phyloP scores from a whole-genome alignment of 345 rosid species.

The Combretum micranthum region DNA sequence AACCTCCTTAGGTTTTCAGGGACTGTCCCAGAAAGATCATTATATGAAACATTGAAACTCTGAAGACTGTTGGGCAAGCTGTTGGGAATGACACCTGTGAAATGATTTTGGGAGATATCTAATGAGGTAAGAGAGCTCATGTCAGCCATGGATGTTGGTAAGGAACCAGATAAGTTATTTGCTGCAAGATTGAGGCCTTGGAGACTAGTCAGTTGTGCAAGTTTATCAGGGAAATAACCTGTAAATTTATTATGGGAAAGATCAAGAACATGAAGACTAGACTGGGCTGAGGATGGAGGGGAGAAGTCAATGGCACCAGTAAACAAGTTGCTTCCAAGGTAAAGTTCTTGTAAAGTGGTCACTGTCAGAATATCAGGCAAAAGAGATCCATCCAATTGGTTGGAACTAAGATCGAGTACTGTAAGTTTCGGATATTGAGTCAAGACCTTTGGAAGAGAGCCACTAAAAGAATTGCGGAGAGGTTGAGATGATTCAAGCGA shows the following conservation, averaged over 20 bases:
- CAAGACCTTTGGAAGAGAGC: constrained; percentile 58
- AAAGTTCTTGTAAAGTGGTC: constrained; percentile 68
- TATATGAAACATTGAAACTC: constrained; percentile 71
- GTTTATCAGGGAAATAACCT: constrained; percentile 64
- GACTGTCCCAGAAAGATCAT: constrained; percentile 83
- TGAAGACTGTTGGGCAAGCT: constrained; percentile 53
- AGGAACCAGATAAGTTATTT: constrained; percentile 77
- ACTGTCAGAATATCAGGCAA: constrained; percentile 50
- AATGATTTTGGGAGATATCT: constrained; percentile 72
- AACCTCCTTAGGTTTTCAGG: constrained; percentile 78
- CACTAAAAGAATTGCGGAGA: constrained; percentile 71
- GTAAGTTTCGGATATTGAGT: constrained; percentile 67
- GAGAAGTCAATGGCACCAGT: constrained; percentile 50
- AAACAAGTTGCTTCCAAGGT: constrained; percentile 60
- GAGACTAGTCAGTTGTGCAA: constrained; percentile 60
- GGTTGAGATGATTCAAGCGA: constrained; percentile 83
- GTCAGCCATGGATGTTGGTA: constrained; percentile 71
- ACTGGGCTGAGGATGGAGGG: constrained; percentile 29
- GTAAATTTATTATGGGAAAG: constrained; percentile 68
- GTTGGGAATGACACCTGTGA: constrained; percentile 70
- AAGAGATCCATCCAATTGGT: constrained; percentile 60
- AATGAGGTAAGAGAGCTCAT: constrained; percentile 54
- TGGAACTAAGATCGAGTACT: constrained; percentile 82
- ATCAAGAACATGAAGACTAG: constrained; percentile 62
- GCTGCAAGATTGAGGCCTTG: constrained; percentile 69